Base-by-base conservation (phyloP, 768 basidiomycete genomes). In the Mycena galopus region DNA sequence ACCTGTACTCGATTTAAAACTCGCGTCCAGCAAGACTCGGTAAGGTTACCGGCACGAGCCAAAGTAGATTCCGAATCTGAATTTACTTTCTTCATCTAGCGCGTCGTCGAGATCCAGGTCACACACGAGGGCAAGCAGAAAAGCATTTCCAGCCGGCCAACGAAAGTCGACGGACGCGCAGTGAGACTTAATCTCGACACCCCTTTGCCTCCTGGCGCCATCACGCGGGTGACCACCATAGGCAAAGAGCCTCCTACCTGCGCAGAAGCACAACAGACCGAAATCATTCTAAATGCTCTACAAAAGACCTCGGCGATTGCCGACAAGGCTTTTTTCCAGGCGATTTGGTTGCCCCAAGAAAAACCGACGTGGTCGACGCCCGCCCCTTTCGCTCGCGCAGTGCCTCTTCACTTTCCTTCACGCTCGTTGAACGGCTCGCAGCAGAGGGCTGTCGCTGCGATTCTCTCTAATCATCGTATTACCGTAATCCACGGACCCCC, bases 401-500 rank as follows among this genome's bases (percentile, higher is more conserved):
- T 74, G 12, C 44, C 77, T 30, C 61, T 81, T 12, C 30, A 69
- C 33, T 80, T 78, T 42, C n/a, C n/a, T n/a, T 72, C 77, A 32
- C 76, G 78, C 33, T 14, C 29, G 21, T 74, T 86, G 35, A 87
- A 87, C 69, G 2, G 53, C 7, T 86, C 86, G 7, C 86, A 86
- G 65, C 63, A 42, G 6, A 68, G 71, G 11, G 86, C 84, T 19
- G 80, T 84, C 23, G 61, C 77, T 1, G 73, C 78, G 19, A 84
- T 85, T 53, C 75, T 87, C 0, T 84, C 85, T 1, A 27, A 58
- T 2, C 57, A 81, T 35, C 79, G 79, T 12, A 66, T 85, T 16
- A 77, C 78, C 32, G 60, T 87, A 14, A 82, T 86, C 21, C 86
- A 86, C 42, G 90, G 89, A 1, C 90, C 90, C 50, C 90, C 90